A percentile compares a stretch with the other conserved stretches of the same genome.
phyloP scores from a whole-genome alignment of 2,329 filamentous ascomycete genomes.

The Ustilaginoidea virens region DNA sequence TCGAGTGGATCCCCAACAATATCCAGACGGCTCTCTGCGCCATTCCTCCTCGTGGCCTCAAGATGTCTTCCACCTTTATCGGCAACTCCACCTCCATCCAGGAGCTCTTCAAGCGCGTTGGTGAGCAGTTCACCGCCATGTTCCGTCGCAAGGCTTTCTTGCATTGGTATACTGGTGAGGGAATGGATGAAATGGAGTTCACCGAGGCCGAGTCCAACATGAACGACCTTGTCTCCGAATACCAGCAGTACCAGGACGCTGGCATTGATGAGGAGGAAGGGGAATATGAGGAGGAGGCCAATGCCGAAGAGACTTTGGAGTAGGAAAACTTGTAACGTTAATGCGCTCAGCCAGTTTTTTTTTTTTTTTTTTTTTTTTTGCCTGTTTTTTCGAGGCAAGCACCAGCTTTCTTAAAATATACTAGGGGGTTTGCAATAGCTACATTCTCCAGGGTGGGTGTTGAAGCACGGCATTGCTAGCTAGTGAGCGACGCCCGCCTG shows the following conservation, averaged over 20 bases:
- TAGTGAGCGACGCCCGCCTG: no score
- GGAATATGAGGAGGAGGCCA: conserved; percentile 79
- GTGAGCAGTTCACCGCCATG: conserved; percentile 99
- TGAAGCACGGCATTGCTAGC: no score
- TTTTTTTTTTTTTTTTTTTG: no score
- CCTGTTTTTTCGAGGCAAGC: no score
- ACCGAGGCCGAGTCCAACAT: conserved; percentile 99
- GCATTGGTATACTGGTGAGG: conserved; percentile 99
- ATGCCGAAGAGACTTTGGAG: conserved; percentile 52
- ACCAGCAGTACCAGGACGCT: conserved; percentile 99
- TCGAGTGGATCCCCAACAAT: conserved; percentile 99
- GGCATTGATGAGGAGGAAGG: conserved; percentile 94
- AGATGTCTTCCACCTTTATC: conserved; percentile 98
- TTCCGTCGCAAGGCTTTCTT: conserved; percentile 99
- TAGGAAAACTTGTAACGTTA: conserved; percentile 17
- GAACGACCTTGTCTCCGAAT: conserved; percentile 99
- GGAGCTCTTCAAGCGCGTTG: conserved; percentile 99
- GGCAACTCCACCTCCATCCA: conserved; percentile 99
- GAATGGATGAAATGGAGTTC: conserved; percentile 99
- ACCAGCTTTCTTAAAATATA: no score
- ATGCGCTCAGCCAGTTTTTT: no score
- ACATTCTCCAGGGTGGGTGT: conserved; percentile 2
- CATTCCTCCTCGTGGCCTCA: conserved; percentile 90
- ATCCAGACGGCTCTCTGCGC: conserved; percentile 99
- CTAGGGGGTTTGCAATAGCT: conserved; percentile 8